These are phyloP conservation scores for Penicillium crystallinum DNA, from an alignment of 495 filamentous ascomycete species.

Conservation along the genomic window DNA sequence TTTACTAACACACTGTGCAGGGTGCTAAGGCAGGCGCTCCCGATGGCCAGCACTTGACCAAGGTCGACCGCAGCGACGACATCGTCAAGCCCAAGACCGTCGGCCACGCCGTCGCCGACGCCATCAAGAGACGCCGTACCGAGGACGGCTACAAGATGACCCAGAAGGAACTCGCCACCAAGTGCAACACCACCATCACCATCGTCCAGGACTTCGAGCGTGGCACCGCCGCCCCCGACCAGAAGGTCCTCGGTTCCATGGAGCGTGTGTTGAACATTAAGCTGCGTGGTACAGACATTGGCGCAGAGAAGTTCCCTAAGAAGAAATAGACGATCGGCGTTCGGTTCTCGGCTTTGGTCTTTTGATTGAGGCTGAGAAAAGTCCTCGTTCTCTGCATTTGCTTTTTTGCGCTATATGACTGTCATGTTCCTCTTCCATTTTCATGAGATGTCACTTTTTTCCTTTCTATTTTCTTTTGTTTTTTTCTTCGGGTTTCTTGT, in stretches of 20 bases:
- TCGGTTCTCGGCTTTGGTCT: constrained; percentile 27
- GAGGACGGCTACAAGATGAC: constrained; percentile 79
- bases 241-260: constrained; percentile 75
- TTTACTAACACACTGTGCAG: constrained; percentile 27
- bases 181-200: constrained; percentile 80
- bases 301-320: constrained; percentile 67
- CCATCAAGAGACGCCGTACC: constrained; percentile 71
- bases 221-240: constrained; percentile 73
- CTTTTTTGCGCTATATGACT: constrained; percentile 19
- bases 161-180: constrained; percentile 92
- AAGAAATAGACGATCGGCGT: constrained; percentile 49
- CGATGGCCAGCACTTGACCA: constrained; percentile 94
- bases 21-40: constrained; percentile 50
- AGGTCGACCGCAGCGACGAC: constrained; percentile 96
- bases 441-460: constrained; percentile 12
- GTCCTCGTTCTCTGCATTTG: constrained; percentile 18
- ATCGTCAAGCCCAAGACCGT: constrained; percentile 95
- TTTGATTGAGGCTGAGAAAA: constrained; percentile 12
- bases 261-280: constrained; percentile 83
- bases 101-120: constrained; percentile 70
- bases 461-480: constrained; percentile 4
- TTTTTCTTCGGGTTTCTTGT: constrained; percentile 22
- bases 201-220: constrained; percentile 83
- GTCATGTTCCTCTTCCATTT: constrained; percentile 16
- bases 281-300: constrained; percentile 73